Evolutionary conservation across 148 eudicot genomes (phyloP).

Genomic region (Heliamphora exappendiculata): DNA sequence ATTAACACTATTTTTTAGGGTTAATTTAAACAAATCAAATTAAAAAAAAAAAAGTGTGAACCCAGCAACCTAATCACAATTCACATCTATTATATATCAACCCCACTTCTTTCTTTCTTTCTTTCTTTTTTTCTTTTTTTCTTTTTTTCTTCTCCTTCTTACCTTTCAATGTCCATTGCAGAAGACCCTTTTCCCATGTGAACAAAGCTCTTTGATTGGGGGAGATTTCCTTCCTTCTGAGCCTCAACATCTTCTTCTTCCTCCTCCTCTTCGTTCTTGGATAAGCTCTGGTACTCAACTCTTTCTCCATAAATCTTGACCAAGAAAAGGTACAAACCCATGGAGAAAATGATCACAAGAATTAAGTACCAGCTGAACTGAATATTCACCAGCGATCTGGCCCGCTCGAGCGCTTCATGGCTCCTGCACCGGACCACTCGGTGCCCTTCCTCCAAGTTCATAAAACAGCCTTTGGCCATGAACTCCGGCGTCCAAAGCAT

Average conservation of each 20-base stretch:
- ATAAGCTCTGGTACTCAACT: conserved; percentile 27
- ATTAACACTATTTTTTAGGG: not conserved
- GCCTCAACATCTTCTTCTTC: conserved; percentile 53
- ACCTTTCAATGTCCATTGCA: conserved; percentile 53
- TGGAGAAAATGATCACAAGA: conserved; percentile 32
- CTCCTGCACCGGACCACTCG: conserved; percentile 53
- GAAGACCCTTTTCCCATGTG: conserved; percentile 25
- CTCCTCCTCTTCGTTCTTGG: conserved; percentile 21
- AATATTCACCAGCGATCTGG: conserved; percentile 66
- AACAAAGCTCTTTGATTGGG: conserved; percentile 29
- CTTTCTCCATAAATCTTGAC: conserved; percentile 23
- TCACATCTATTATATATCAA: not conserved
- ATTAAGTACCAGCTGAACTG: conserved; percentile 69
- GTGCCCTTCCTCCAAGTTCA: conserved; percentile 57
- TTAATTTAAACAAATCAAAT: not conserved
- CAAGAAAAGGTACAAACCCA: conserved; percentile 38
- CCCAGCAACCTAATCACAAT: conserved; percentile 1
- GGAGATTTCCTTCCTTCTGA: conserved; percentile 26
- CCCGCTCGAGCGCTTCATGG: conserved; percentile 49
- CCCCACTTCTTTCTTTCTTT: not conserved
- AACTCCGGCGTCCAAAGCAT: conserved; percentile 71
- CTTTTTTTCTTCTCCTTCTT: conserved; percentile 4
- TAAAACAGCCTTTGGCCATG: conserved; percentile 60
- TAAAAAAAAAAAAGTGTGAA: not conserved
- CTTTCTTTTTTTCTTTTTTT: not conserved